Conservation (phyloP, 1,284 basidiomycete species). For the Lentinula novae-zelandiae region DNA sequence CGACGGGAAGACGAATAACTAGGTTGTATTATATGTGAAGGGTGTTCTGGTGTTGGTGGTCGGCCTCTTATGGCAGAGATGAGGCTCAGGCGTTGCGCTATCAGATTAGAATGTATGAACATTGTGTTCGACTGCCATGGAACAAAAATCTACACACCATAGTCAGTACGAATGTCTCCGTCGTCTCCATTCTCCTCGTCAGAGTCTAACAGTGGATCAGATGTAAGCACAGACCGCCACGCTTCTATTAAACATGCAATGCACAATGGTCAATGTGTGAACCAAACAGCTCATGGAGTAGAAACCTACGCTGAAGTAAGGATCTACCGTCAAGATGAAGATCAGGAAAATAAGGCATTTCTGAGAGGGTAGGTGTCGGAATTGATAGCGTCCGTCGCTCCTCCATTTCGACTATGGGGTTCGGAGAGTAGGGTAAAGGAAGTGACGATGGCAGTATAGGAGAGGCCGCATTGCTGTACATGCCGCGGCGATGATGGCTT, state of each 20-base stretch:
- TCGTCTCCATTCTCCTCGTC: conserved; percentile 62
- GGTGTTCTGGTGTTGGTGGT: conserved; percentile 34
- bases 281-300: background rate
- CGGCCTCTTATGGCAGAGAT: conserved; percentile 40
- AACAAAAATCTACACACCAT: conserved; percentile 40
- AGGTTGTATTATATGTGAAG: conserved; percentile 1
- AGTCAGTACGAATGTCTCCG: conserved; percentile 59
- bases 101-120: background rate
- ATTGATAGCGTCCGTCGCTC: conserved; percentile 5
- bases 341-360: conserved; percentile 16
- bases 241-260: conserved; percentile 44
- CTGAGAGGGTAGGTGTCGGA: conserved; percentile 15
- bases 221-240: conserved; percentile 59
- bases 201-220: conserved; percentile 66
- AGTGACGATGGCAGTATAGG: background rate
- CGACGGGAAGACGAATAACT: background rate
- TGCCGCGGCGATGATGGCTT: conserved; percentile 12
- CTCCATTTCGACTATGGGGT: background rate
- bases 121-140: background rate
- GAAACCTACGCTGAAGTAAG: conserved; percentile 39
- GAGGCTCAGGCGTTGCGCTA: conserved; percentile 49
- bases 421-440: background rate
- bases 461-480: conserved; percentile 19
- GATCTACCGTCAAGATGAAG: conserved; percentile 32
- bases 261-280: conserved; percentile 3